Percentiles rank a stretch among this genome's conserved stretches.
phyloP scores from a whole-genome alignment of 805 yeast genomes.

The Candida vartiovaarae region DNA sequence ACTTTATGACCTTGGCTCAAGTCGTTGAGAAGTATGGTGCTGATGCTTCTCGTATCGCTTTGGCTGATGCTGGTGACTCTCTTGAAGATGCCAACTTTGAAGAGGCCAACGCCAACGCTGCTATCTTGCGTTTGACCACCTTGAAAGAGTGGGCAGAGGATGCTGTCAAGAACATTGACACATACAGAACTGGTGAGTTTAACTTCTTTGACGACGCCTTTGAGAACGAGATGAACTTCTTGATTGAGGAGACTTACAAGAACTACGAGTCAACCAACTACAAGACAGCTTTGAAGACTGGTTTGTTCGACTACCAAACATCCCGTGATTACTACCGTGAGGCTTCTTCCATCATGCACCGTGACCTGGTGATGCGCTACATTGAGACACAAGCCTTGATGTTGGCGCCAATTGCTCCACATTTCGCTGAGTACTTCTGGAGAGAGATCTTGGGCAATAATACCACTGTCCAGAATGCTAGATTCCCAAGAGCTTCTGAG shows the following conservation, averaged over 20 bases:
- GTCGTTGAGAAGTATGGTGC: conserved; percentile 87
- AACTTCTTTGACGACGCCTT: conserved; percentile 82
- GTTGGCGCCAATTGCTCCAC: conserved; percentile 92
- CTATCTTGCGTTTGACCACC: conserved; percentile 84
- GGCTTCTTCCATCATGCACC: conserved; percentile 62
- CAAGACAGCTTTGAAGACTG: conserved; percentile 84
- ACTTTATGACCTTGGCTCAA: conserved; percentile 84
- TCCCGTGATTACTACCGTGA: conserved; percentile 97
- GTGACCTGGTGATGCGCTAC: conserved; percentile 70
- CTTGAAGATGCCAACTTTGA: conserved; percentile 97
- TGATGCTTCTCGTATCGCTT: conserved; percentile 92
- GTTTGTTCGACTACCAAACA: conserved; percentile 89
- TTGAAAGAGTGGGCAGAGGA: conserved; percentile 95
- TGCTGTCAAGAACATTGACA: conserved; percentile 41
- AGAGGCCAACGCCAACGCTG: conserved; percentile 93
- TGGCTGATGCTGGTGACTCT: conserved; percentile 97
- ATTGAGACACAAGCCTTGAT: conserved; percentile 82
- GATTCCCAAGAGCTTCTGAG: conserved; percentile 71
- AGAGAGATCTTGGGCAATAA: conserved; percentile 68
- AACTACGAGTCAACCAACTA: conserved; percentile 69
- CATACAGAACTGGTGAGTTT: conserved; percentile 46
- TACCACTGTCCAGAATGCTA: conserved; percentile 63
- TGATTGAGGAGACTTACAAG: conserved; percentile 66
- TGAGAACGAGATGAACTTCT: conserved; percentile 85
- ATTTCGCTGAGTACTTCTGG: conserved; percentile 86